Base-by-base conservation (phyloP, 78 protist species). In the Dictyostelium capitatum region DNA sequence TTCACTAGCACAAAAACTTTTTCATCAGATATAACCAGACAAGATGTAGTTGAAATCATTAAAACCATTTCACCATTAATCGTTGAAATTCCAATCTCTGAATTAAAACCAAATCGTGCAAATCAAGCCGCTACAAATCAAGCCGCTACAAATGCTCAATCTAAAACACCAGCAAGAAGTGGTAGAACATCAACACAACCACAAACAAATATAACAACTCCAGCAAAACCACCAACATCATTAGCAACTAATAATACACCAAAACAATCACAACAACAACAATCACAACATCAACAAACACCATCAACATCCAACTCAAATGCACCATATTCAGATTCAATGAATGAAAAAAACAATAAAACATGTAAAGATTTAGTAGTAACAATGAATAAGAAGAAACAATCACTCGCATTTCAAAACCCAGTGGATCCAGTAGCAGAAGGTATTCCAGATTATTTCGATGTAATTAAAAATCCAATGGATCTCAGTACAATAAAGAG, bases 341-440 rank as follows among this genome's bases (percentile, higher is more conserved):
- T 87, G 93, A 82, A 87, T 50, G 43, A 74, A 32, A 87, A 87
- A 79, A 87, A 87, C 32, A 20, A 14, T 15, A 67, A 67, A 46
- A 28, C 65, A 12, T 87, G 93, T 50, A 77, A 77, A 48, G 53
- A 30, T 30, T 46, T 77, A 9, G 32, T 17, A 20, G 15, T 6
- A 17, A 56, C 28, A 65, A 59, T 87, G 12, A 47, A 46, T 62
- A 82, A 82, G 28, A 74, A 46, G 43, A 62, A 72, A 28, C 57
- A 17, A 11, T 78, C 96, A 30, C 17, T 46, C 30, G 47, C 62
- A 8, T 98, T 98, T 80, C 80, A 75, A 20, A 32, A 28, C 30
- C 98, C 99, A 12, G 99, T 98, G 51, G 99, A 98, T n/a, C 98
- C 97, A 20, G 83, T 83, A n/a, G 54, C 46, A 19, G 89, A 82